Percentiles rank a stretch among this genome's conserved stretches.
Conservation (phyloP, 257 asterid species). For the Leonotis leonurus region DNA sequence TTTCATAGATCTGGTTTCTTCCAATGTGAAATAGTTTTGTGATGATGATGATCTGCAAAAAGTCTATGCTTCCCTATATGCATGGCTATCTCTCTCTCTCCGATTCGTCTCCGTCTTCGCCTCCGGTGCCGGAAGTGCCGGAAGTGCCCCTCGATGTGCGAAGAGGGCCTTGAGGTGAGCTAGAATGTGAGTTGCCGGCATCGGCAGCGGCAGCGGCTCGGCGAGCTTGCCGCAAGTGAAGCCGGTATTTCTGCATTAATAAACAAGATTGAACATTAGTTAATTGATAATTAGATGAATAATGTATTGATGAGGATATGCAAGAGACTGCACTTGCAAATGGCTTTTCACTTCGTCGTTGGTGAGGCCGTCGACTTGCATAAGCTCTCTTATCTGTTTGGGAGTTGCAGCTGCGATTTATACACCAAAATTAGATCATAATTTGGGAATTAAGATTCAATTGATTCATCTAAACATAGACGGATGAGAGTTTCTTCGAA, state of each 20-base stretch:
- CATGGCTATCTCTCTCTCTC: slow-evolving; percentile 26
- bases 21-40: no score
- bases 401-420: slow-evolving; percentile 85
- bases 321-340: slow-evolving; percentile 51
- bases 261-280: not conserved
- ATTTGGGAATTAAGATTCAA: not conserved
- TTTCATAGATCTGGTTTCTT: no score
- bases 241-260: slow-evolving; percentile 54
- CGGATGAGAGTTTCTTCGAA: not conserved
- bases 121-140: slow-evolving; percentile 17
- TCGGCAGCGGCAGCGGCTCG: slow-evolving; percentile 9
- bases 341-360: slow-evolving; percentile 99
- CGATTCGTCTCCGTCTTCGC: slow-evolving; percentile 48
- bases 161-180: slow-evolving; percentile 62
- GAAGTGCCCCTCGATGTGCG: slow-evolving; percentile 38
- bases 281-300: not conserved
- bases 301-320: not conserved
- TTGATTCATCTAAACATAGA: no score
- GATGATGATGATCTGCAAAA: slow-evolving; percentile 32
- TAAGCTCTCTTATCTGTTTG: slow-evolving; percentile 93
- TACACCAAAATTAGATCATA: not conserved
- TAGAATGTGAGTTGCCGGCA: slow-evolving; percentile 26
- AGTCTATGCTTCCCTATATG: slow-evolving; percentile 13
- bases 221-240: slow-evolving; percentile 47
- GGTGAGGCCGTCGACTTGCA: slow-evolving; percentile 96